These are phyloP conservation scores for Trichoderma gamsii DNA, from an alignment of 495 filamentous ascomycete genomes.

Conservation along the genomic window DNA sequence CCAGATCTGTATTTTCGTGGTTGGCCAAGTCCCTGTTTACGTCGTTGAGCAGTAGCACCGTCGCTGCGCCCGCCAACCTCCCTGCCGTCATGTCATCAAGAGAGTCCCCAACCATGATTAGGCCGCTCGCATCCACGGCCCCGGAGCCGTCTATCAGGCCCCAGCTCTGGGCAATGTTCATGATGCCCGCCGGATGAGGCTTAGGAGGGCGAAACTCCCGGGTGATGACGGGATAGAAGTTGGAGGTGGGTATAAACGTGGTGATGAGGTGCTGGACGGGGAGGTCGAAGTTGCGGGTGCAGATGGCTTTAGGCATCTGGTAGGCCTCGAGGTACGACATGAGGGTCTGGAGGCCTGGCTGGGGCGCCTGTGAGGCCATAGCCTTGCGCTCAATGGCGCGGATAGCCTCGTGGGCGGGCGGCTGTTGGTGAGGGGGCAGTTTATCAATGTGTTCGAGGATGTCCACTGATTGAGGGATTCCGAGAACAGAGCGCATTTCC, in stretches of 20 bases:
- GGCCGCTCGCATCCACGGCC: slow-evolving; percentile 42
- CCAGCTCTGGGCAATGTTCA: slow-evolving; percentile 77
- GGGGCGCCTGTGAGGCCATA: slow-evolving; percentile 72
- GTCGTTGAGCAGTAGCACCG: slow-evolving; percentile 79
- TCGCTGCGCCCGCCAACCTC: slow-evolving; percentile 75
- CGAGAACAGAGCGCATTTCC: slow-evolving; percentile 65
- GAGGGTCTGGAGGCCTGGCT: slow-evolving; percentile 65
- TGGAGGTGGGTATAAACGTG: slow-evolving; percentile 60
- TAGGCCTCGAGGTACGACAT: slow-evolving; percentile 73
- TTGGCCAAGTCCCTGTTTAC: slow-evolving; percentile 65
- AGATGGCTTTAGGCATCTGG: slow-evolving; percentile 69
- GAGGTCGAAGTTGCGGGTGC: slow-evolving; percentile 90
- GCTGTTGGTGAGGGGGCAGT: slow-evolving; percentile 55
- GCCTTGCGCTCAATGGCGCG: slow-evolving; percentile 70
- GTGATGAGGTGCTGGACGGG: slow-evolving; percentile 58
- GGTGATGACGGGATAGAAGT: slow-evolving; percentile 80
- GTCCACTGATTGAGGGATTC: slow-evolving; percentile 63
- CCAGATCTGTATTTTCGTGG: slow-evolving; percentile 73
- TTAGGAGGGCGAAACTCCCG: slow-evolving; percentile 80
- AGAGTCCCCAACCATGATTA: slow-evolving; percentile 73
- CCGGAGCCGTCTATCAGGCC: slow-evolving; percentile 46
- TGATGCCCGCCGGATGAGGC: slow-evolving; percentile 79
- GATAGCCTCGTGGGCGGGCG: slow-evolving; percentile 63
- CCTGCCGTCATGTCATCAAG: slow-evolving; percentile 94
- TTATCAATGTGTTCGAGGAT: slow-evolving; percentile 82